Evolutionary conservation across 768 basidiomycete genomes (phyloP), one percentile per base, ranked within the genome.

Genomic region (Suillus lakei): DNA sequence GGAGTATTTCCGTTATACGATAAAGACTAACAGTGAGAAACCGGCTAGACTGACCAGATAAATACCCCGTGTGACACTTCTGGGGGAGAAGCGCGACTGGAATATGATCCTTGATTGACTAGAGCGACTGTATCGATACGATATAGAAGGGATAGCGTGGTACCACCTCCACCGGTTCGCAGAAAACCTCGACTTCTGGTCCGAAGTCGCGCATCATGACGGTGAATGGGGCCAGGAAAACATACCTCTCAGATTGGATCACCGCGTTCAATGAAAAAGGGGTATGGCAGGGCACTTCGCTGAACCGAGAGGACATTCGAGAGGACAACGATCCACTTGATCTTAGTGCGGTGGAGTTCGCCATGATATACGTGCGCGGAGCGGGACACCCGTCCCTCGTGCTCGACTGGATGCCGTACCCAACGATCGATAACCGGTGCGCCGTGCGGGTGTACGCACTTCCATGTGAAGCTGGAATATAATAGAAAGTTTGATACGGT

Each of bases 51-150:
- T 74, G 10, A 65, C 64, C 18, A 83, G 83, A 51, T 82, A 85
- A 2, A 78, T 85, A 4, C 82, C 84, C 18, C 75, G 70, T 38
- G 75, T 86, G 55, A 84, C 82, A 6, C 77, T 86, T 39, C 74
- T 80, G 58, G 84, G 83, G 1, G 74, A 74, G 44, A 73, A 72
- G 41, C 55, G 67, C 2, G 84, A 85, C 68, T 84, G 80, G 77
- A 64, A 77, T 18, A 66, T 68, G 5, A 72, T 85, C 13, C 71
- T n/a, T n/a, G n/a, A n/a, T n/a, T n/a, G n/a, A n/a, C n/a, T 79
- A 8, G 81, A 82, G 13, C 80, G 77, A 65, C 71, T 84, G 53
- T 72, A 73, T 39, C 69, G 72, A 13, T 82, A 80, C 58, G 83
- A 79, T 1, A 70, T 79, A 23, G 71, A 68, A 10, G 75, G 78